Conservation (phyloP, 371 early-diverging fungal genomes). For the Lichtheimia ornata region DNA sequence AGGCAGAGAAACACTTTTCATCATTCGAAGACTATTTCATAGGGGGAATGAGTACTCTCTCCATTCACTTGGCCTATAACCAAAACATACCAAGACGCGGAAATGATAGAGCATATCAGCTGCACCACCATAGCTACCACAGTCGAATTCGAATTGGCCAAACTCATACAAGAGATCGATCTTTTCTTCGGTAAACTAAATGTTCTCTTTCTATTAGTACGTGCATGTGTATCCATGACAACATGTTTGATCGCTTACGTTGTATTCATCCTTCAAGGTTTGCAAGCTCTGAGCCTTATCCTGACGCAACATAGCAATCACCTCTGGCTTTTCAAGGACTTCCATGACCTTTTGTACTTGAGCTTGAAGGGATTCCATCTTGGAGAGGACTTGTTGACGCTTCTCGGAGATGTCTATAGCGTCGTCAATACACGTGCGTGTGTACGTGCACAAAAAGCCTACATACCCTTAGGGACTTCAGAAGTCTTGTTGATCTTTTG, state of each 20-base stretch:
- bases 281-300: conserved; percentile 89
- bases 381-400: conserved; percentile 72
- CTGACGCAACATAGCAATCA: conserved; percentile 85
- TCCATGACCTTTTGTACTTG: conserved; percentile 85
- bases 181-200: conserved; percentile 82
- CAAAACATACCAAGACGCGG: conserved; percentile 74
- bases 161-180: conserved; percentile 81
- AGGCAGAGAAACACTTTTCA: conserved; percentile 78
- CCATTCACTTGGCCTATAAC: not conserved
- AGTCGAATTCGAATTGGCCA: conserved; percentile 89
- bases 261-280: conserved; percentile 81
- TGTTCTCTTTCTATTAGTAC: not conserved
- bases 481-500: conserved; percentile 74
- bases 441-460: not conserved
- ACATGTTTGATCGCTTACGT: conserved; percentile 42
- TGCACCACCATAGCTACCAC: conserved; percentile 90
- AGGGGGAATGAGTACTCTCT: not conserved
- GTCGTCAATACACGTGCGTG: not conserved
- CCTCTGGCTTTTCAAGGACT: conserved; percentile 89
- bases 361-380: conserved; percentile 72
- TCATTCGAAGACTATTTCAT: conserved; percentile 74
- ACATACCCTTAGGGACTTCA: conserved; percentile 63
- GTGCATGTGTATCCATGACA: not conserved
- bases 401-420: conserved; percentile 69
- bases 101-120: conserved; percentile 93